Base-by-base conservation (phyloP, 495 filamentous ascomycete genomes). In the Penicillium soppii region DNA sequence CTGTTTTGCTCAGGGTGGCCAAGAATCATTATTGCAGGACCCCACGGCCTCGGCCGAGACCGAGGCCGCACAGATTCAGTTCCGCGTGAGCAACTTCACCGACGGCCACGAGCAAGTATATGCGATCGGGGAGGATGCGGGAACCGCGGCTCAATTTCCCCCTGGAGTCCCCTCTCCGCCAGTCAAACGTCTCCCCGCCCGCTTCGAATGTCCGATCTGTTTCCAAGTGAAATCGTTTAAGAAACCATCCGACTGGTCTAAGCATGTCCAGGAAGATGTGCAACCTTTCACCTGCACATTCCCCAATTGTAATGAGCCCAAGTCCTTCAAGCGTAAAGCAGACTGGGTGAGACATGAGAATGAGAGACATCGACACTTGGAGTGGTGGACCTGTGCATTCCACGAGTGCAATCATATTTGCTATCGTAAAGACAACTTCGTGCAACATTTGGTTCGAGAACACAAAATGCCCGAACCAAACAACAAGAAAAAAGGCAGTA, bases 261-360 rank as follows among this genome's bases (percentile, higher is more conserved):
- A 97, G 65, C 92, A 97, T 60, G 89, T 97, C 5, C 90, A 95
- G 61, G 92, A 97, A 66, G 92, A 97, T 63, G 83, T 97, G 9
- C 89, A 95, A 62, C 92, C 92, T 4, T 97, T 96, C 59, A 96
- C 91, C 7, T 97, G 92, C 70, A 97, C 91, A 0, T 96, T 94
- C 68, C 80, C 84, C 10, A 73, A 84, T 21, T 97, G 92, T 69
- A 81, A 75, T 23, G 91, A 96, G 44, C 87, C 91, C 20, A 96
- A 95, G 67, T 92, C 90, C 19, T 97, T 97, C 76, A 97, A 97
- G 70, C 81, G 92, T 33, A 97, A 97, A 69, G 92, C 92, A 15
- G 92, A 97, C 63, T 97, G 92, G 92, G 91, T 97, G 21, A 80
- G 92, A 25, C 92, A 97, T 58, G 92, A 97, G 66, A 96, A 90